phyloP scores from a whole-genome alignment of 1,284 basidiomycete species.

The Cryptococcus jaspeensis region DNA sequence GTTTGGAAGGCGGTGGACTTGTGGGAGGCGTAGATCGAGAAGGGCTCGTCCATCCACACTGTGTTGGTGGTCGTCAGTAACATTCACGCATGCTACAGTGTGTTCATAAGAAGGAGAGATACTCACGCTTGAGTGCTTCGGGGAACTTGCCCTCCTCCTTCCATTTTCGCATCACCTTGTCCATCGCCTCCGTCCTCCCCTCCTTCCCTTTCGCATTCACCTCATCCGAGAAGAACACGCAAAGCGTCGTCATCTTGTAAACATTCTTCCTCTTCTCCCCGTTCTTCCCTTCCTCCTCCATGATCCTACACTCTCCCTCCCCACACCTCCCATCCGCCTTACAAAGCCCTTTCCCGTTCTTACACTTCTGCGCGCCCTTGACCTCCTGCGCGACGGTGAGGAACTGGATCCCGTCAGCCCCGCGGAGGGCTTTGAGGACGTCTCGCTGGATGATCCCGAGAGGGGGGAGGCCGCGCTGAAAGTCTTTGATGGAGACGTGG shows the following conservation, averaged over 20 bases:
- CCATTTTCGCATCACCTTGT: slow-evolving; percentile 38
- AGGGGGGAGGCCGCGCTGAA: slow-evolving; percentile 16
- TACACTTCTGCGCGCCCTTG: neutral
- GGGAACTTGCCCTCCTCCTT: slow-evolving; percentile 38
- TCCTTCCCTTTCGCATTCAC: slow-evolving; percentile 6
- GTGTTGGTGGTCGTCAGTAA: neutral
- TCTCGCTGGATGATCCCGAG: slow-evolving; percentile 20
- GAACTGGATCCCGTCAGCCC: slow-evolving; percentile 3
- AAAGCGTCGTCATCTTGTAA: slow-evolving; percentile 1
- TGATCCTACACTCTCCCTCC: neutral
- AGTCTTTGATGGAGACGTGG: slow-evolving; percentile 26
- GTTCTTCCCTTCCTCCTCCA: neutral
- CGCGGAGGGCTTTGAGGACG: slow-evolving; percentile 15
- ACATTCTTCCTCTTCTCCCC: neutral
- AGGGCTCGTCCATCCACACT: slow-evolving; percentile 77
- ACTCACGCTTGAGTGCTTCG: slow-evolving; percentile 43
- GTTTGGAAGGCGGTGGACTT: slow-evolving; percentile 48
- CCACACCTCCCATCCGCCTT: neutral
- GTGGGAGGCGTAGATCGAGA: slow-evolving; percentile 73
- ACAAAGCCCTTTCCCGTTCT: neutral
- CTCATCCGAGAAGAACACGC: slow-evolving; percentile 8
- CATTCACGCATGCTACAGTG: neutral
- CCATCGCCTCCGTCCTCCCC: slow-evolving; percentile 22
- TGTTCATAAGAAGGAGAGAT: neutral
- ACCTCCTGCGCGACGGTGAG: neutral